These are phyloP conservation scores for Aspergillus japonicus DNA, from an alignment of 2,329 filamentous ascomycete species.

Conservation along the genomic window DNA sequence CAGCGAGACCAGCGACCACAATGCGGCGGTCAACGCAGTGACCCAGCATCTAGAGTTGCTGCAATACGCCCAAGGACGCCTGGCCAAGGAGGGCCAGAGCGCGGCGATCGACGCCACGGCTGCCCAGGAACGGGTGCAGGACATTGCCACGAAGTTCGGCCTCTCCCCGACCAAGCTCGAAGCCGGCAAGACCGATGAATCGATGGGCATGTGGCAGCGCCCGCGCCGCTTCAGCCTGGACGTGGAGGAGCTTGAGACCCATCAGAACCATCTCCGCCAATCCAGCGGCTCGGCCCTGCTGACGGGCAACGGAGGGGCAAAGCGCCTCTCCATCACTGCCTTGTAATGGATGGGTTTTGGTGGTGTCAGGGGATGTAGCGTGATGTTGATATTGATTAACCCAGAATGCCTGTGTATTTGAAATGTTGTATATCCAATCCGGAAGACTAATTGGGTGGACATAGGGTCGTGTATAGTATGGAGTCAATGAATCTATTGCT, in stretches of 20 bases:
- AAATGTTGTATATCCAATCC: neutral
- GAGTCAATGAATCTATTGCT: neutral
- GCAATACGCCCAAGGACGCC: conserved; percentile 28
- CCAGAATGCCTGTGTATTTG: neutral
- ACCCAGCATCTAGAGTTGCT: conserved; percentile 34
- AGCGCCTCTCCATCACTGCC: conserved; percentile 23
- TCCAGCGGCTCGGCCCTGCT: conserved; percentile 30
- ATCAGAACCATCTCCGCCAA: conserved; percentile 33
- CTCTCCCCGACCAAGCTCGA: conserved; percentile 25
- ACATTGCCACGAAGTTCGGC: conserved; percentile 31
- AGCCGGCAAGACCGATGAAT: conserved; percentile 23
- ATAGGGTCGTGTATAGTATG: neutral
- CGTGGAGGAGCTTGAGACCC: conserved; percentile 28
- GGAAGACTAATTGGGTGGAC: neutral
- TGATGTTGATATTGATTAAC: no score
- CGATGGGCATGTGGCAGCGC: conserved; percentile 33
- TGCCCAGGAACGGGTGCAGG: conserved; percentile 27
- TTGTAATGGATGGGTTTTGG: conserved; percentile 12
- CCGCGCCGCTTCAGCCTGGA: conserved; percentile 36
- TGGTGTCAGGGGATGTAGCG: neutral
- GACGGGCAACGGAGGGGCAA: conserved; percentile 26
- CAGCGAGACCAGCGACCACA: conserved; percentile 24
- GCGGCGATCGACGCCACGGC: conserved; percentile 18
- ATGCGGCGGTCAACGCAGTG: conserved; percentile 22
- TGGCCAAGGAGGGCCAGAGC: conserved; percentile 22